Evolutionary conservation across 139 green algal genomes (phyloP), one percentile per base, ranked within the genome.

Genomic region (Chlamydomonas sp.): DNA sequence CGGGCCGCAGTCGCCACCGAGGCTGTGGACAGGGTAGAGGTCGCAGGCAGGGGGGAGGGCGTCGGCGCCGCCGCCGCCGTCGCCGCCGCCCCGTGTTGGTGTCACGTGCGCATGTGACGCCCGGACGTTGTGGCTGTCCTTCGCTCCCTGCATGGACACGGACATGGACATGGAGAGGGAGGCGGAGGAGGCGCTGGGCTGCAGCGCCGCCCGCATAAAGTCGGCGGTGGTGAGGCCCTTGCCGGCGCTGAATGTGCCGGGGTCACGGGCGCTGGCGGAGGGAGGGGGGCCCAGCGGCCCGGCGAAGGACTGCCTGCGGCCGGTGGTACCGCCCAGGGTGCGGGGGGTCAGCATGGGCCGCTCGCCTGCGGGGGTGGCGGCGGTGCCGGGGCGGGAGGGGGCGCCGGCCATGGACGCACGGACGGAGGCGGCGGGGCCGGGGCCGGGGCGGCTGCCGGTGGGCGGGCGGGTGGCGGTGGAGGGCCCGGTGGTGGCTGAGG

Each of bases 291-390:
- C 31, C 31, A 49, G 31, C 31, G 31, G 31, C 31, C 31, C 31
- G 31, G 31, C 31, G 31, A 49, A 49, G 31, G 31, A 49, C 31
- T 49, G 66, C 66, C 66, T 10, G 66, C 66, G 10, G 66, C 66
- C 12, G 66, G 10, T 71, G 66, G 10, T 71, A 14, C 66, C 62
- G 12, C 9, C 58, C 9, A 14, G 5, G 78, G 5, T 4, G 62
- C 78, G 78, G 4, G 78, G 78, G 49, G 78, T 83, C 1, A 83
- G 62, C 78, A 60, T 71, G 20, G 84, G 63, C 75, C 64, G n/a
- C 5, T 72, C 63, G n/a, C 5, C 74, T 18, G 71, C 63, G 73
- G 73, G 2, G 61, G 67, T 66, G 60, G 57, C 7, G 4, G 81
- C 17, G 63, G 5, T 14, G 81, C 6, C 16, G 81, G 68, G 14